Percentiles rank a stretch among this genome's conserved stretches.
phyloP scores from a whole-genome alignment of 139 green algal genomes.

The Picochlorum sp. region DNA sequence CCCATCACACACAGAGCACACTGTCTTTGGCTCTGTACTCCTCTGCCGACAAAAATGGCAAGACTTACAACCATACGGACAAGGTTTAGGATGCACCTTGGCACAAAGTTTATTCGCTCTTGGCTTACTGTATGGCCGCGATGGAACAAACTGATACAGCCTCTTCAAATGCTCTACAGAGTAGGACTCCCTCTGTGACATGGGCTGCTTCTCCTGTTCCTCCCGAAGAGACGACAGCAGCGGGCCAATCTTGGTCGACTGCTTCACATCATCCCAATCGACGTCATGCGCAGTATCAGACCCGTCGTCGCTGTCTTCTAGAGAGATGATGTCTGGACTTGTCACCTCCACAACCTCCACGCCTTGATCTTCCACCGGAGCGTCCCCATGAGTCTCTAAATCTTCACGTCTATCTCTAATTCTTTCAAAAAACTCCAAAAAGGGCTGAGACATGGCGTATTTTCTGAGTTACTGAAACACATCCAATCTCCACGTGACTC shows the following conservation, averaged over 20 bases:
- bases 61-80: conserved; percentile 35
- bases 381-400: not conserved
- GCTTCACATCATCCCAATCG: conserved; percentile 3
- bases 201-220: conserved; percentile 5
- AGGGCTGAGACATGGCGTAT: not conserved
- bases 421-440: not conserved
- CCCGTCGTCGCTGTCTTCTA: too few relatives aligned
- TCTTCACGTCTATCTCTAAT: not conserved
- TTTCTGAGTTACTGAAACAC: too few relatives aligned
- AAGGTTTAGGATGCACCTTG: conserved; percentile 23
- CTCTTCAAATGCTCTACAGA: conserved; percentile 33
- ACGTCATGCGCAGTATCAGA: not conserved
- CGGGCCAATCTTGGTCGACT: conserved; percentile 2
- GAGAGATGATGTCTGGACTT: not conserved
- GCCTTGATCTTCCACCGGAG: not conserved
- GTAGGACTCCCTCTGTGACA: conserved; percentile 37
- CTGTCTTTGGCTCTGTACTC: conserved; percentile 40
- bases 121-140: not conserved
- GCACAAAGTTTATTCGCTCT: conserved; percentile 24
- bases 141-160: conserved; percentile 24
- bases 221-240: conserved; percentile 1
- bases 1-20: conserved; percentile 35
- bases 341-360: not conserved
- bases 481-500: too few relatives aligned
- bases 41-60: conserved; percentile 67